Evolutionary conservation across 2,329 filamentous ascomycete genomes (phyloP), one percentile per base, ranked within the genome.

Genomic region (Didymella pinodella): DNA sequence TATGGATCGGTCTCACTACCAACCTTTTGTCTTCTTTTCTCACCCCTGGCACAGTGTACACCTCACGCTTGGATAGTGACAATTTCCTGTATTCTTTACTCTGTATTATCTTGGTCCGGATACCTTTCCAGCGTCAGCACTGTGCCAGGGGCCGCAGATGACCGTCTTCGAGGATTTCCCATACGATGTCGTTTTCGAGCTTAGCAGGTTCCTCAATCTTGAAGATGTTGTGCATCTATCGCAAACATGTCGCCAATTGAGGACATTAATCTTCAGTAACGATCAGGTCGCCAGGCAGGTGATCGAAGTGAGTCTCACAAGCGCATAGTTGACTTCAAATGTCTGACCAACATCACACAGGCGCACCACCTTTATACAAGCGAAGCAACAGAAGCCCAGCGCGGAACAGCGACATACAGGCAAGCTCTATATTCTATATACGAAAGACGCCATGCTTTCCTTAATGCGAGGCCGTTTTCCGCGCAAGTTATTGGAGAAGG

Each of bases 171-270:
- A 82, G 58, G 64, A 68, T 29, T 74, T 91, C 12, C 88, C 89
- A 0, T 87, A 85, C 68, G 89, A 91, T 74, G 79, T 91, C n/a
- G 76, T 90, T 28, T 84, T 84, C 48, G 81, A 84, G 50, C 83
- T 91, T 50, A 80, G 83, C 7, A 78, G 78, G 7, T 76, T 80
- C 54, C 79, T 91, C 34, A 79, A 83, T 18, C 76, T 88, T 26
- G 81, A 86, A 46, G 86, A 90, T 63, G 80, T 86, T 38, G 82
- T 87, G 58, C 80, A 84, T 61, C 76, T 90, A 43, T 82, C 84
- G 40, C 78, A 81, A 45, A 82, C 81, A 41, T 86, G 85, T 61
- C 80, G 75, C 6, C 78, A 81, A 20, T 79, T 91, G 31, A 76
- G 79, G 56, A 80, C 77, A 31, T 69, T 87, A 10, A 70, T 88